Conservation (phyloP, 306 rosid genomes). For the Trifolium dubium region DNA sequence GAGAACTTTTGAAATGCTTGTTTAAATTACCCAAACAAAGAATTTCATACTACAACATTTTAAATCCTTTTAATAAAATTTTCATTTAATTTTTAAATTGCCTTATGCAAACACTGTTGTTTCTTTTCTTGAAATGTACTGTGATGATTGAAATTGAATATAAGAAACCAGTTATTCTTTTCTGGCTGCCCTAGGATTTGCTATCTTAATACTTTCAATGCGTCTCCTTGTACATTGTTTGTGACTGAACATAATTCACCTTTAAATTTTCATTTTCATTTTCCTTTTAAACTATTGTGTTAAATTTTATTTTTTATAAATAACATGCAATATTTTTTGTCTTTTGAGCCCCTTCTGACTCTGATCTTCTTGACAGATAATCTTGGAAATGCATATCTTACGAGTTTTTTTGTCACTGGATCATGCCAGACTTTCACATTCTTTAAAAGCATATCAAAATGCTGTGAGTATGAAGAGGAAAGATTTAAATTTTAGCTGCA, state of each 20-base stretch:
- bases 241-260: not conserved
- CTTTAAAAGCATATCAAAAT: slow-evolving; percentile 94
- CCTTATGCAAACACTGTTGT: not conserved
- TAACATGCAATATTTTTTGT: slow-evolving; percentile 18
- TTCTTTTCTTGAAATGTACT: not conserved
- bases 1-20: too few relatives aligned
- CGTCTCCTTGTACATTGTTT: slow-evolving; percentile 21
- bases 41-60: too few relatives aligned
- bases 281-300: not conserved
- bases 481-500: slow-evolving; percentile 36
- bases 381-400: slow-evolving; percentile 94
- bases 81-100: not conserved
- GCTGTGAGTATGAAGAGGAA: slow-evolving; percentile 76
- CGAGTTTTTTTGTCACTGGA: slow-evolving; percentile 90
- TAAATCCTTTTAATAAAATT: not conserved
- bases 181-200: slow-evolving; percentile 19
- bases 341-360: slow-evolving; percentile 29
- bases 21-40: too few relatives aligned
- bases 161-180: slow-evolving; percentile 22
- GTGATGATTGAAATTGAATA: slow-evolving; percentile 18
- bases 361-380: slow-evolving; percentile 64
- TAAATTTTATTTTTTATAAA: not conserved
- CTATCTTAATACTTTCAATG: slow-evolving; percentile 22
- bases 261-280: not conserved
- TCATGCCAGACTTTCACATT: slow-evolving; percentile 82